Conservation (phyloP, 768 basidiomycete species). For the Suillus subluteus region DNA sequence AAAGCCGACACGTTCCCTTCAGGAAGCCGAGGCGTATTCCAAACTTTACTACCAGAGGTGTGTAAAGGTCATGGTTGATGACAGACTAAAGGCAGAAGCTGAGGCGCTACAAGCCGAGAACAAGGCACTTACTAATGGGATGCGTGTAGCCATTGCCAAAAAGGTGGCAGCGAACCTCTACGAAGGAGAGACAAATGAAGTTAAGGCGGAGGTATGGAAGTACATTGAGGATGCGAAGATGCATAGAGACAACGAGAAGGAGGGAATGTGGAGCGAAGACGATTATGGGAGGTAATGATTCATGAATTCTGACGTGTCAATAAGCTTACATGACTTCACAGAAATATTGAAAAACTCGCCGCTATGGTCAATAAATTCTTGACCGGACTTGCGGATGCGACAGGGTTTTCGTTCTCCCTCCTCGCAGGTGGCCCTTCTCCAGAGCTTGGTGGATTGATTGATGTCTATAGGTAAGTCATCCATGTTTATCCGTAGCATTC, state of each 20-base stretch:
- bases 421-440: neutral
- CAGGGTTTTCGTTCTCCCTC: neutral
- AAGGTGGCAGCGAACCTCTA: conserved; percentile 2
- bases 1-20: neutral
- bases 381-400: neutral
- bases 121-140: neutral
- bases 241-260: neutral
- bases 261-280: conserved; percentile 1
- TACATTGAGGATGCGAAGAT: conserved; percentile 1
- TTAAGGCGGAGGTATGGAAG: conserved; percentile 2
- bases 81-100: neutral
- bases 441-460: conserved; percentile 3
- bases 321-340: neutral
- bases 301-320: neutral
- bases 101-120: neutral
- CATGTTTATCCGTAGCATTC: neutral
- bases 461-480: conserved; percentile 5
- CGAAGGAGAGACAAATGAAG: neutral
- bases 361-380: conserved; percentile 1
- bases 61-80: neutral
- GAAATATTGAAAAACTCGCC: neutral
- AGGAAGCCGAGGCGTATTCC: neutral
- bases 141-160: neutral
- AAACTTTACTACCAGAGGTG: conserved; percentile 3
- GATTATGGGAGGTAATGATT: conserved; percentile 4